Evolutionary conservation across 1,284 basidiomycete species (phyloP).

Genomic region (Leccinum fallax): DNA sequence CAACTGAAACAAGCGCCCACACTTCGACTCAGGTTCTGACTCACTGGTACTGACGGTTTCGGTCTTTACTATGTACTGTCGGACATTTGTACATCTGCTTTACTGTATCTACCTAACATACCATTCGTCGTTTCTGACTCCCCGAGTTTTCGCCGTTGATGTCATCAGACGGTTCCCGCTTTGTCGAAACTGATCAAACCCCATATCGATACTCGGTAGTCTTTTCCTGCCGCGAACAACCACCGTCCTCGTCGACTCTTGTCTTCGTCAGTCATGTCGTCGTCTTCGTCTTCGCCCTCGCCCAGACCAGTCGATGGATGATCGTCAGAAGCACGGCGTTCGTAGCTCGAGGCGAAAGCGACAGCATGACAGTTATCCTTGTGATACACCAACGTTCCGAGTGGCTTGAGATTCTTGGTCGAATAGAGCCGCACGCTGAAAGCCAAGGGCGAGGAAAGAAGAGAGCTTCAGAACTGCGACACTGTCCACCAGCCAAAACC

Average conservation of each 20-base stretch:
- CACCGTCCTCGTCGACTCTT: slow-evolving; percentile 57
- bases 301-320: slow-evolving; percentile 11
- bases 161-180: neutral
- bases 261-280: slow-evolving; percentile 55
- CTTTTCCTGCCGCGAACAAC: slow-evolving; percentile 75
- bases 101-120: slow-evolving; percentile 15
- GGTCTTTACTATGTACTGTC: slow-evolving; percentile 5
- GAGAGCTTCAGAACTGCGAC: neutral
- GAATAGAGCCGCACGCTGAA: slow-evolving; percentile 77
- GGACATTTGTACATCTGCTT: slow-evolving; percentile 19
- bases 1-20: too few species aligned
- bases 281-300: slow-evolving; percentile 33
- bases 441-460: neutral
- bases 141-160: neutral
- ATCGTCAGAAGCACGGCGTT: neutral
- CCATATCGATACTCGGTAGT: slow-evolving; percentile 80
- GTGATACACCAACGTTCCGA: slow-evolving; percentile 81
- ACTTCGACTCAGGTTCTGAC: too few species aligned
- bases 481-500: neutral
- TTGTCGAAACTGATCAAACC: slow-evolving; percentile 68
- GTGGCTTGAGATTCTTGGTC: slow-evolving; percentile 71
- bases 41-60: too few species aligned
- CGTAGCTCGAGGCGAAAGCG: slow-evolving; percentile 54
- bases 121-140: neutral
- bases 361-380: slow-evolving; percentile 72